phyloP scores from a whole-genome alignment of 768 basidiomycete species.

The Termitomyces sp. region DNA sequence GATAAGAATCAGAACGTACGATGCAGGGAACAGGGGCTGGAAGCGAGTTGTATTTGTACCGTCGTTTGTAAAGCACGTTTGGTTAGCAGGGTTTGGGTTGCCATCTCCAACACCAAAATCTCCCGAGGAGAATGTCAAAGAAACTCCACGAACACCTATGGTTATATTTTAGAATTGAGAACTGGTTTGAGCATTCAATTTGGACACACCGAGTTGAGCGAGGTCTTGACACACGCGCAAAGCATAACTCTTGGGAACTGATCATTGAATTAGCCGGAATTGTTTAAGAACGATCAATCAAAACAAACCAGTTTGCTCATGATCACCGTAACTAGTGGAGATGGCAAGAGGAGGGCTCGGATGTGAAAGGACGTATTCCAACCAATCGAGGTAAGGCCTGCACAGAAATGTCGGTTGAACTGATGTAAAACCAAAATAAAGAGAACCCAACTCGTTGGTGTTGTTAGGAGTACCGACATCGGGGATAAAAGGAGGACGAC shows the following conservation, averaged over 20 bases:
- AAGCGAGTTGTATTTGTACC: constrained; percentile 52
- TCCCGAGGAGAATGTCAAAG: constrained; percentile 62
- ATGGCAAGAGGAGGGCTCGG: constrained; percentile 50
- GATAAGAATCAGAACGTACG: constrained; percentile 15
- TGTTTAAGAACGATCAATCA: not conserved
- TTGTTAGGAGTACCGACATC: constrained; percentile 34
- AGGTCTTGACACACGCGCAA: constrained; percentile 52
- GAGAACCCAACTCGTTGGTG: constrained; percentile 32
- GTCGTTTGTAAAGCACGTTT: constrained; percentile 56
- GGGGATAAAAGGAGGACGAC: constrained; percentile 54
- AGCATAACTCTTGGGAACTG: constrained; percentile 57
- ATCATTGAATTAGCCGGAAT: not conserved
- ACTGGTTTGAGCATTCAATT: not conserved
- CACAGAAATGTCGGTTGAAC: not conserved
- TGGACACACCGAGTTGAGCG: constrained; percentile 52
- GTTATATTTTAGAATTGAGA: not conserved
- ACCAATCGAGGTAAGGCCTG: constrained; percentile 43
- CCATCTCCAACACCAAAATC: constrained; percentile 72
- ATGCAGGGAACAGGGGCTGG: constrained; percentile 57
- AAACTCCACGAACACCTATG: constrained; percentile 62
- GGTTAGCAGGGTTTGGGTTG: constrained; percentile 44
- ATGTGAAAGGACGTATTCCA: constrained; percentile 48
- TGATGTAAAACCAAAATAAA: not conserved
- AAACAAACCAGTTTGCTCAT: constrained; percentile 57
- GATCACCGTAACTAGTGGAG: constrained; percentile 67